These are phyloP conservation scores for Coemansia sp. DNA, from an alignment of 192 early-diverging fungal genomes.

Conservation along the genomic window DNA sequence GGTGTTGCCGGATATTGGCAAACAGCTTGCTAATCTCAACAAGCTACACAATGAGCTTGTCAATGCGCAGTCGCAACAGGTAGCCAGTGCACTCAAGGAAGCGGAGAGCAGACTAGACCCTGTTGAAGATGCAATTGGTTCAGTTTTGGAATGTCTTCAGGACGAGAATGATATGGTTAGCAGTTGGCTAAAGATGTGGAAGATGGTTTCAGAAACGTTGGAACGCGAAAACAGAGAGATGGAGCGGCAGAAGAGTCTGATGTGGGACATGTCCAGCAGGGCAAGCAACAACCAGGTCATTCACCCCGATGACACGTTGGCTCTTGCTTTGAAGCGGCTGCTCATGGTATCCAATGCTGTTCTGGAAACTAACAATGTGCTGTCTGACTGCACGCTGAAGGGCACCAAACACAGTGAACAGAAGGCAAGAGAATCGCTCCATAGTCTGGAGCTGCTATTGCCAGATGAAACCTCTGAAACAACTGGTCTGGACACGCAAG, in stretches of 20 bases:
- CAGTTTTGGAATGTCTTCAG: conserved; percentile 13
- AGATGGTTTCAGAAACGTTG: conserved; percentile 17
- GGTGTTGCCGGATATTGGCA: conserved; percentile 5
- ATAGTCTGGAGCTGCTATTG: not conserved
- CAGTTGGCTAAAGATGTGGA: conserved; percentile 36
- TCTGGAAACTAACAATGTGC: not conserved
- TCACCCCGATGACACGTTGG: conserved; percentile 35
- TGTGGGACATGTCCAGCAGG: conserved; percentile 7
- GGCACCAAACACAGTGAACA: not conserved
- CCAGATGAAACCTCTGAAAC: not conserved
- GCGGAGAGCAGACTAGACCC: not conserved
- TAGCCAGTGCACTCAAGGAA: not conserved
- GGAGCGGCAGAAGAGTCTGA: conserved; percentile 20
- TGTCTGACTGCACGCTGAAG: conserved; percentile 2
- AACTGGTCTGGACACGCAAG: conserved; percentile 6
- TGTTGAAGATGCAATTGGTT: conserved; percentile 9
- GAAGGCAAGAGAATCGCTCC: not conserved
- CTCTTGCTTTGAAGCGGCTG: conserved; percentile 40
- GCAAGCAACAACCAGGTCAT: conserved; percentile 21
- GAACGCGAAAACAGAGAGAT: conserved; percentile 18
- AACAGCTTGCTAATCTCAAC: conserved; percentile 20
- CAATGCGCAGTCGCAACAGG: conserved; percentile 2
- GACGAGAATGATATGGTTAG: conserved; percentile 27
- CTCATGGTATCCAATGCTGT: conserved; percentile 16
- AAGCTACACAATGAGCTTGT: conserved; percentile 18